Evolutionary conservation across 2,329 filamentous ascomycete species (phyloP).

Genomic region (Xylaria sp.): DNA sequence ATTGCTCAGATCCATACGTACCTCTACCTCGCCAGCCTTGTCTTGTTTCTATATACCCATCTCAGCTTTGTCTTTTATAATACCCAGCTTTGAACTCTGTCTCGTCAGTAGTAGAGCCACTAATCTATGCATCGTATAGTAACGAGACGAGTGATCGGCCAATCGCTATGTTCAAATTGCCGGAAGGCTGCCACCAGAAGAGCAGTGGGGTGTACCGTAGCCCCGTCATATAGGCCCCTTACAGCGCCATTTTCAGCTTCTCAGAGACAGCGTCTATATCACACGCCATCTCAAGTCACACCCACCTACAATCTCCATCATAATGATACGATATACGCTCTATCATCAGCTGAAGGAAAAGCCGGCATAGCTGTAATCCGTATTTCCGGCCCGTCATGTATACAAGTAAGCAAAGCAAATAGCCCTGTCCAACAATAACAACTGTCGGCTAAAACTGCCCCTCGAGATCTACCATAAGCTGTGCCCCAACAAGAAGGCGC

Average conservation of each 20-base stretch:
- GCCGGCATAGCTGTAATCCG: constrained; percentile 93
- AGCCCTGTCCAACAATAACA: constrained; percentile 12
- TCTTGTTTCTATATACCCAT: constrained; percentile 5
- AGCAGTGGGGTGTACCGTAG: constrained; percentile 9
- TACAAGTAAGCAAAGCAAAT: constrained; percentile 46
- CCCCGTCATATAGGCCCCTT: constrained; percentile 10
- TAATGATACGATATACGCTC: constrained; percentile 85
- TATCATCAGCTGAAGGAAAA: constrained; percentile 86
- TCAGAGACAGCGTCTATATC: constrained; percentile 22
- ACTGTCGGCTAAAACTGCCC: constrained; percentile 37
- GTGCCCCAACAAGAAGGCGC: constrained; percentile 59
- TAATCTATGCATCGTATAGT: constrained; percentile 46
- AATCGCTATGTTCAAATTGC: constrained; percentile 32
- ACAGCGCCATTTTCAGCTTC: constrained; percentile 11
- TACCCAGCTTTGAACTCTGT: neutral
- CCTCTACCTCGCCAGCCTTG: constrained; percentile 16
- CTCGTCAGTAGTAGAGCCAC: neutral
- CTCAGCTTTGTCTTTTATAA: neutral
- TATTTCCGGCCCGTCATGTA: constrained; percentile 82
- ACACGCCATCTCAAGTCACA: constrained; percentile 16
- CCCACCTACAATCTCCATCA: constrained; percentile 41
- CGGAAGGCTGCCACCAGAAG: constrained; percentile 22
- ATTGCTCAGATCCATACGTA: neutral
- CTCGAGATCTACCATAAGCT: constrained; percentile 62
- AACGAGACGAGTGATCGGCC: constrained; percentile 40